phyloP scores from a whole-genome alignment of 2,329 filamentous ascomycete genomes.

The Sclerotinia trifoliorum region DNA sequence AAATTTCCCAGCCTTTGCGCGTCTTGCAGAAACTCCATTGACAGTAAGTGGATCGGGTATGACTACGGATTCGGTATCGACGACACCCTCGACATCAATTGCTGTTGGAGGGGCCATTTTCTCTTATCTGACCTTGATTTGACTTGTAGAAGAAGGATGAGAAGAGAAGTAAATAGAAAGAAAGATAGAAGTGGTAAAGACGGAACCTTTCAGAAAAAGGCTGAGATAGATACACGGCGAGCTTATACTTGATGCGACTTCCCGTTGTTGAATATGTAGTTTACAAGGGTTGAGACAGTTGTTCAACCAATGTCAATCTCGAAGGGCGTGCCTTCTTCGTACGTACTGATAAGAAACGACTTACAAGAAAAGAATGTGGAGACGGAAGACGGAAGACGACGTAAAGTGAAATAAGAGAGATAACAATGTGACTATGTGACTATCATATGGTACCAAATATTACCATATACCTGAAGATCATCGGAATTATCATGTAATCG shows the following conservation, averaged over 20 bases:
- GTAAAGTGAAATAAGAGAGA: not conserved
- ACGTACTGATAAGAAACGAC: not conserved
- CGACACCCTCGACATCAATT: constrained; percentile 41
- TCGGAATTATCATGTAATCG: constrained; percentile 11
- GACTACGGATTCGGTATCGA: constrained; percentile 44
- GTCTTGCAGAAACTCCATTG: constrained; percentile 64
- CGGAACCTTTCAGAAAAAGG: not conserved
- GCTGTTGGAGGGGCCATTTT: constrained; percentile 46
- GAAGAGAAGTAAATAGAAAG: constrained; percentile 7
- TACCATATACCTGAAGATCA: not conserved
- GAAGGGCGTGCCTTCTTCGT: constrained; percentile 14
- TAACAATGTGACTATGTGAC: not conserved
- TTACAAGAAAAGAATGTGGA: constrained; percentile 12
- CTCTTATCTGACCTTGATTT: not conserved
- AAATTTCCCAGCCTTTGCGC: constrained; percentile 69
- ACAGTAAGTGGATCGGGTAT: constrained; percentile 53
- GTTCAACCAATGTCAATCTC: constrained; percentile 14
- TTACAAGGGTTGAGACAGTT: constrained; percentile 20
- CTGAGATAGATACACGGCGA: constrained; percentile 8
- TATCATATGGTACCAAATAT: not conserved
- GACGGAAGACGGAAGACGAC: not conserved
- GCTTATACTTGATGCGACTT: constrained; percentile 13
- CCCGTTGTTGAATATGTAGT: constrained; percentile 15
- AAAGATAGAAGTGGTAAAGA: not conserved
- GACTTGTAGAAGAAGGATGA: not conserved